Evolutionary conservation across 257 asterid species (phyloP).

Genomic region (Jaltomata sinuosa): DNA sequence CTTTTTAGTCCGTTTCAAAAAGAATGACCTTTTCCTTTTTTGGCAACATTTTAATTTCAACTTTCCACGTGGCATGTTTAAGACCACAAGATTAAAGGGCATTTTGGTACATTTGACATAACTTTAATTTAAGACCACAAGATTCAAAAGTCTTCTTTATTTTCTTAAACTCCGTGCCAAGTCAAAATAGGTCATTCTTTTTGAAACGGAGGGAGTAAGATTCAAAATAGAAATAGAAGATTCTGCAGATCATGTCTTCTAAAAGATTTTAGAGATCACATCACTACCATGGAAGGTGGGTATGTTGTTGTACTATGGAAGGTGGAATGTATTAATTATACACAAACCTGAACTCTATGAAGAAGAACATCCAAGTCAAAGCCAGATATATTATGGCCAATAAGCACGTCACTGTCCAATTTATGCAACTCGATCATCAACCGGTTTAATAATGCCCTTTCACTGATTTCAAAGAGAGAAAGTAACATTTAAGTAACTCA

Average conservation of each 20-base stretch:
- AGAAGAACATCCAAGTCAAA: slow-evolving; percentile 98
- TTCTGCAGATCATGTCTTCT: background rate
- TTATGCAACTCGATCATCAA: slow-evolving; percentile 84
- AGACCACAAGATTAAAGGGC: too few species aligned
- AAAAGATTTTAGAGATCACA: background rate
- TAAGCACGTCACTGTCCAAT: slow-evolving; percentile 85
- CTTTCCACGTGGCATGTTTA: too few species aligned
- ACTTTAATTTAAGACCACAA: too few species aligned
- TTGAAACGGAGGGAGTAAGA: too few species aligned
- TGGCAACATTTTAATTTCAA: too few species aligned
- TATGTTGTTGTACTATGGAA: background rate
- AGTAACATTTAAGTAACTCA: background rate
- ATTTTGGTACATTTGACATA: too few species aligned
- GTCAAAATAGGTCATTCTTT: too few species aligned
- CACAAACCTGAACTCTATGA: slow-evolving; percentile 86
- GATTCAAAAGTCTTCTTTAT: too few species aligned
- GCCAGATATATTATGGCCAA: slow-evolving; percentile 97
- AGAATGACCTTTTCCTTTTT: too few species aligned
- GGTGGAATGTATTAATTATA: slow-evolving; percentile 4
- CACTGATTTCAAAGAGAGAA: slow-evolving; percentile 41
- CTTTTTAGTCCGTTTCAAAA: too few species aligned
- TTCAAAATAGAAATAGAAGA: background rate
- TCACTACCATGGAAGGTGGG: slow-evolving; percentile 2
- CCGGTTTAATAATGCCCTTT: slow-evolving; percentile 88
- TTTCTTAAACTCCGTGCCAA: too few species aligned